Base-by-base conservation (phyloP, 2,329 filamentous ascomycete species). In the Talaromyces atroroseus region DNA sequence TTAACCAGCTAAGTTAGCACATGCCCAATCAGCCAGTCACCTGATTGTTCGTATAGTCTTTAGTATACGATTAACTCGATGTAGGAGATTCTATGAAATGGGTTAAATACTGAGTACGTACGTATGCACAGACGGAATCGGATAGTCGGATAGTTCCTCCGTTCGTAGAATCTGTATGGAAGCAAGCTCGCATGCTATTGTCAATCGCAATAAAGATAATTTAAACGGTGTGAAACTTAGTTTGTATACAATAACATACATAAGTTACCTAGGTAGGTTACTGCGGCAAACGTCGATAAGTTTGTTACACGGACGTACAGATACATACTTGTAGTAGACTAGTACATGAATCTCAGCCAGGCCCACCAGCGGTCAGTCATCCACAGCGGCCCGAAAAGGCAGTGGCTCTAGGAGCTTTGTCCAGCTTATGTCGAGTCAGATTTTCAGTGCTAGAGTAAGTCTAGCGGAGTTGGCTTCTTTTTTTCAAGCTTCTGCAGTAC, bases 331-430 rank as follows among this genome's bases (percentile, higher is more conserved):
- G 32, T 14, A 36, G 32, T 36, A 26, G 24, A 36, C 32, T 36
- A 36, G 32, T 36, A 36, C 12, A 2, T 36, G 32, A 36, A 36
- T 36, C 32, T 16, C 11, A 54, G 20, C 45, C 21, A 54, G 52
- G 52, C 38, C 52, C 44, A 48, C 45, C 7, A 42, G 52, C 45
- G 52, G 52, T 18, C 52, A 54, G 52, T 54, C 45, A 42, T 42
- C 45, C 52, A 49, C 52, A 42, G 45, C 52, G 52, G 52, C 45
- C 52, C 52, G 52, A 54, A 44, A 34, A 49, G 52, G 44, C 52
- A 54, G 52, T 49, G 52, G 52, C 52, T 54, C 52, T 34, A n/a
- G 52, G 48, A 54, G 52, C 52, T 54, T 49, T 54, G 52, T 54
- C 45, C 52, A 54, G 40, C 34, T 54, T 38, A 44, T 18, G 29